Evolutionary conservation across 768 basidiomycete genomes (phyloP), one percentile per base, ranked within the genome.

Genomic region (Lentinus brumalis): DNA sequence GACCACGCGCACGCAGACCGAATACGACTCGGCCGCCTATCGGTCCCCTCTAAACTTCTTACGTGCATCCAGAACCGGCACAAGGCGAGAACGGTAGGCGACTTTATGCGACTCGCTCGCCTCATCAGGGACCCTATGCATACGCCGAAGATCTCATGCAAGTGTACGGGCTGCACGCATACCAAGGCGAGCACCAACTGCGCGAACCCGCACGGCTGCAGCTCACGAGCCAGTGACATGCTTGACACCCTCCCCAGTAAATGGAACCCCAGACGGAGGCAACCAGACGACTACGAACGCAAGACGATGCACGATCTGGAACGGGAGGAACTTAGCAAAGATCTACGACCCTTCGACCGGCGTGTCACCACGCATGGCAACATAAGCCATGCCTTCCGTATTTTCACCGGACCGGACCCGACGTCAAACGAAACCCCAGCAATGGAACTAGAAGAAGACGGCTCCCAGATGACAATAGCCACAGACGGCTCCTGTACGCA

Each of bases 241-340:
- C 1, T 58, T 30, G 50, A 42, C 9, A 5, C 32, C 5, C 41
- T 58, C 1, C 57, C 57, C 0, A 16, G 16, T 3, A 44, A 45
- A n/a, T 58, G 57, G 57, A 50, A 58, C 50, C 57, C 57, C 2
- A 30, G 35, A 12, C 11, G 9, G 8, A 29, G 21, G 15, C 50
- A 52, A 3, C 57, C 57, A 15, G 57, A 58, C 9, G 57, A 58
- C 42, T 38, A 50, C 31, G 57, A 58, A n/a, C n/a, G 31, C n/a
- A 58, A 2, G n/a, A 41, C 10, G 21, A 38, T 35, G 1, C 9
- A 10, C 21, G 21, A 9, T 1, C n/a, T 21, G 21, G 5, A 26
- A 10, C 5, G 5, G 10, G 32, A 35, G 10, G 42, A 0, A 15
- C 1, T n/a, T n/a, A 29, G 42, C 3, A 3, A 8, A 3, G 9